Percentiles rank a stretch among this genome's conserved stretches.
Conservation (phyloP, 768 basidiomycete species). For the Coprinellus micaceus region DNA sequence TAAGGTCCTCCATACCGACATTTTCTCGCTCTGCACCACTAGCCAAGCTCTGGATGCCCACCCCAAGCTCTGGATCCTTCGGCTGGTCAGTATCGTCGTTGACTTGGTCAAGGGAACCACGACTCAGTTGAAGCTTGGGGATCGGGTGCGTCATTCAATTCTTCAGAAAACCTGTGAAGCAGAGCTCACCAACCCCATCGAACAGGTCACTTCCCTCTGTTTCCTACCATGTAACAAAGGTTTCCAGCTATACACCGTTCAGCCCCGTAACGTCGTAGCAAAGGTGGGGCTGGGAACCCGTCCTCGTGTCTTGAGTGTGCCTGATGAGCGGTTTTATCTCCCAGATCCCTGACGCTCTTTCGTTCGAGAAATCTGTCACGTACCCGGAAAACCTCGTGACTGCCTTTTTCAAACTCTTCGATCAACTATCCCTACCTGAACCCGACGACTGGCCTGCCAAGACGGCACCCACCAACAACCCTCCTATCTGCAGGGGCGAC, state of each 20-base stretch:
- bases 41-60: no score
- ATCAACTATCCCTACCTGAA: conserved; percentile 32
- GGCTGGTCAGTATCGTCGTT: no score
- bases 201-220: conserved; percentile 19
- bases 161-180: no score
- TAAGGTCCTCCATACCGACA: no score
- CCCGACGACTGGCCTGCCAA: conserved; percentile 30
- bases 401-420: conserved; percentile 38
- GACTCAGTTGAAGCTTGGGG: conserved; percentile 37
- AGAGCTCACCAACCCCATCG: background rate
- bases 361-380: conserved; percentile 33
- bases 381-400: conserved; percentile 42
- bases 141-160: conserved; percentile 27
- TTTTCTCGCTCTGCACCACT: no score
- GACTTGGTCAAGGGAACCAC: no score
- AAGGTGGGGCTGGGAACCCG: conserved; percentile 28
- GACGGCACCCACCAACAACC: conserved; percentile 26
- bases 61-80: no score
- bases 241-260: conserved; percentile 34
- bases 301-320: background rate
- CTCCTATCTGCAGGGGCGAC: conserved; percentile 39
- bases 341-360: conserved; percentile 38
- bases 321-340: background rate
- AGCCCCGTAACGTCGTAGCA: conserved; percentile 25
- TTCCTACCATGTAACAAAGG: conserved; percentile 27